Base-by-base conservation (phyloP, 1,284 basidiomycete species). In the Quambalaria eucalypti region DNA sequence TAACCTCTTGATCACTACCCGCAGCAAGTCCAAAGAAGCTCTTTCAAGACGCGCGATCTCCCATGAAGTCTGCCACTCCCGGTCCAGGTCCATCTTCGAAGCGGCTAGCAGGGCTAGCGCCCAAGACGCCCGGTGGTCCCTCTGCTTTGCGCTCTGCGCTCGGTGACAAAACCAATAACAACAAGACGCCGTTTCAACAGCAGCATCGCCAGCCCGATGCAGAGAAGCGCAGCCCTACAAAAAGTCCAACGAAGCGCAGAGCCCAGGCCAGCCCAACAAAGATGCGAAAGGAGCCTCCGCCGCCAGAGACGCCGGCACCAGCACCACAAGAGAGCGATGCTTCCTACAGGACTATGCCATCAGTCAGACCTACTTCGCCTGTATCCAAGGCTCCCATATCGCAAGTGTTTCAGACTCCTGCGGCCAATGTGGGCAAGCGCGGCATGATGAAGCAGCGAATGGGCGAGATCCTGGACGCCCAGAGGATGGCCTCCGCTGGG, bases 401-500 rank as follows among this genome's bases (percentile, higher is more conserved):
- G n/a, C 42, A 46, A 26, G 16, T 21, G 25, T 46, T 46, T 21
- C 21, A 46, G 42, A 71, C 69, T 25, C 69, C 69, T 2, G 65
- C 66, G 0, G 64, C 62, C 50, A 71, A 71, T 49, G 55, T 68
- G 16, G 69, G 69, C 25, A 57, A 64, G 9, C 64, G 64, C 1
- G 69, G 67, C 5, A 64, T 66, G 51, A 66, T 68, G 56, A 71
- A 71, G 30, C 65, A 66, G 16, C 57, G 62, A 25, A 61, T 71
- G 56, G 67, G 63, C 48, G 65, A 71, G 48, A 60, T 66, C 29
- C 30, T 62, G 48, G 69, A 68, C 40, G 59, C 65, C 12, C 62
- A 62, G 54, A 60, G 65, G 0, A 38, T 63, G 7, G 60, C 56
- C 48, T 19, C 29, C 9, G 51, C 19, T 38, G 36, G 33, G 9